Conservation (phyloP, 176 grass and related monocot genomes). For the Triticum timopheevii region DNA sequence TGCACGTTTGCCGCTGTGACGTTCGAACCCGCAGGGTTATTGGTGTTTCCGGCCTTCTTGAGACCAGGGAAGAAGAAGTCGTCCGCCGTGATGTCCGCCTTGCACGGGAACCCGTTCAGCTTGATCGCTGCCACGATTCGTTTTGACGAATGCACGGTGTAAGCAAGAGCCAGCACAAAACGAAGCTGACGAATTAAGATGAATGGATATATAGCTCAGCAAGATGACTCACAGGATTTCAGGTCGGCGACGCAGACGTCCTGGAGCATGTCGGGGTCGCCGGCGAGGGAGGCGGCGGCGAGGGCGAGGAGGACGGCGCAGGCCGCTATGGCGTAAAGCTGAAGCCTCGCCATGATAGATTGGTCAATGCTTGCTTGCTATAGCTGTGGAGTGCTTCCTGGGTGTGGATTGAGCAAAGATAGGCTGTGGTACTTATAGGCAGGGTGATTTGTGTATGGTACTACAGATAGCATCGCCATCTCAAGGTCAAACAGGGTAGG, state of each 20-base stretch:
- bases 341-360: conserved; percentile 12
- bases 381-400: neutral
- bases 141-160: no score
- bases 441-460: neutral
- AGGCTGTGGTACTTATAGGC: conserved; percentile 25
- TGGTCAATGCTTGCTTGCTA: neutral
- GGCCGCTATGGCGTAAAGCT: conserved; percentile 15
- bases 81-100: conserved; percentile 46
- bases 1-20: conserved; percentile 57
- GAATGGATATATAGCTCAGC: no score
- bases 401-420: neutral
- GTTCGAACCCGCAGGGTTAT: conserved; percentile 32
- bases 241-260: conserved; percentile 73
- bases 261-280: conserved; percentile 78
- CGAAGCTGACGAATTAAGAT: neutral
- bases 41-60: conserved; percentile 42
- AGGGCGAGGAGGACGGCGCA: conserved; percentile 27
- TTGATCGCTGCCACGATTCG: conserved; percentile 38
- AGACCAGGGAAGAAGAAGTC: conserved; percentile 65
- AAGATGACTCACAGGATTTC: conserved; percentile 30
- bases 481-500: neutral
- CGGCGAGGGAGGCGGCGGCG: neutral
- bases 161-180: no score
- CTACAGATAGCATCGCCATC: neutral
- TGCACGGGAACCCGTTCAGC: conserved; percentile 76